Evolutionary conservation across 2,329 filamentous ascomycete species (phyloP), one percentile per base, ranked within the genome.

Genomic region (Ilyonectria mors-panacis): DNA sequence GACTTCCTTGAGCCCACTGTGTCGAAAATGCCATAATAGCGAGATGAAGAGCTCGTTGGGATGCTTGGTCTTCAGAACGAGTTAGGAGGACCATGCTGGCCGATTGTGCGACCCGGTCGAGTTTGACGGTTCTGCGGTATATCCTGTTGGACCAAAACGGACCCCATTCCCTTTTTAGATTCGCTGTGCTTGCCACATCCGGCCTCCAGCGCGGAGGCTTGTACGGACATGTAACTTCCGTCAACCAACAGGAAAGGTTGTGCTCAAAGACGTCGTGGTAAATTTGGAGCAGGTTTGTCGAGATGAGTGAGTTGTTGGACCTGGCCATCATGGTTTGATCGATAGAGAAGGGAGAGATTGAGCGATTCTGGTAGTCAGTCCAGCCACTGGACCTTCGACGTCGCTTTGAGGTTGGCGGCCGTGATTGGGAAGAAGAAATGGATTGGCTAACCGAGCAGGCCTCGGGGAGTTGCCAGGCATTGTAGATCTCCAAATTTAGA

Each of bases 11-110:
- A 2, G 73, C 70, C 73, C 73, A 75, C 33, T 75, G 73, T 4
- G 73, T 75, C 7, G 73, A 73, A 66, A 75, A 75, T 1, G 73
- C 70, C 73, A 75, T 75, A 39, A 75, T 75, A 5, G 71, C 42
- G 2, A 75, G 71, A 1, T 75, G 73, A 1, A 75, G 64, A 2
- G 73, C 73, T 12, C 63, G 70, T 2, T 65, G 42, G 1, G 66
- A 66, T 19, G 68, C 65, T 63, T 73, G 65, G 1, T 75, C 70
- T 26, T 75, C 68, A 1, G 66, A 39, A 4, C 66, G 70, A 10
- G 65, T 70, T 13, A 75, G 59, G 4, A 58, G 65, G n/a, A 70
- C 66, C 19, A 74, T 62, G n/a, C 65, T 75, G 4, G 73, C 63
- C 5, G 73, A 64, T 23, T 71, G 69, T 8, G 73, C 63, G 7